These are phyloP conservation scores for Mediolabrus comicus DNA, from an alignment of 108 stramenopile species.

Conservation along the genomic window DNA sequence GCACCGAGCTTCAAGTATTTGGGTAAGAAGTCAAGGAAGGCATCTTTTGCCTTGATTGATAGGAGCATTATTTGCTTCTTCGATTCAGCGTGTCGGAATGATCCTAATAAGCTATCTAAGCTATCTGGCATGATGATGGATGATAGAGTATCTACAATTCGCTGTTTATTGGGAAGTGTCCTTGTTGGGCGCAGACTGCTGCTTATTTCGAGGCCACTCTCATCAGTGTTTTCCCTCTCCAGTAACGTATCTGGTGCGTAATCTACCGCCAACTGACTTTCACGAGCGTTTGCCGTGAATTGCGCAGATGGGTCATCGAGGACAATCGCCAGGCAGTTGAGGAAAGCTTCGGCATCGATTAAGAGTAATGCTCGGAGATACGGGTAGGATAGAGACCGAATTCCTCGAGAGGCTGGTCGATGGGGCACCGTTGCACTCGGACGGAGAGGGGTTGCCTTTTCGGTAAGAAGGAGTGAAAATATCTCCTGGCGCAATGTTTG, in stretches of 20 bases:
- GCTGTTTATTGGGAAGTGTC: slow-evolving; percentile 54
- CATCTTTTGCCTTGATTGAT: slow-evolving; percentile 42
- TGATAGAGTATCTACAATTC: slow-evolving; percentile 55
- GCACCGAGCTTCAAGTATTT: slow-evolving; percentile 70
- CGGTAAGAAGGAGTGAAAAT: slow-evolving; percentile 50
- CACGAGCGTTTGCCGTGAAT: slow-evolving; percentile 21
- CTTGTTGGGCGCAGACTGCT: not conserved
- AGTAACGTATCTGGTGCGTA: slow-evolving; percentile 14
- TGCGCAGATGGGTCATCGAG: slow-evolving; percentile 63
- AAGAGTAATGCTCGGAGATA: slow-evolving; percentile 70
- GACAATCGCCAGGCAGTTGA: slow-evolving; percentile 74
- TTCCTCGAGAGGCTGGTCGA: slow-evolving; percentile 12
- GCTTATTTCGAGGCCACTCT: slow-evolving; percentile 13
- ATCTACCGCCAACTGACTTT: slow-evolving; percentile 21
- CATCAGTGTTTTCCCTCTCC: not conserved
- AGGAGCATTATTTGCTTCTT: slow-evolving; percentile 13
- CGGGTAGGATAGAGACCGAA: slow-evolving; percentile 65
- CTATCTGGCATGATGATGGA: slow-evolving; percentile 58
- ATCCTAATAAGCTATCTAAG: not conserved
- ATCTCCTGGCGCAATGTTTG: slow-evolving; percentile 52
- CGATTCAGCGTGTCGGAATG: slow-evolving; percentile 16
- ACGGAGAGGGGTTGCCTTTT: slow-evolving; percentile 27
- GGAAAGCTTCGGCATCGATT: slow-evolving; percentile 69
- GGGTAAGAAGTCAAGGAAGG: slow-evolving; percentile 80
- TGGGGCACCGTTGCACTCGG: not conserved